These are phyloP conservation scores for Triticum monococcum DNA, from an alignment of 176 grass and related monocot species.

Conservation along the genomic window DNA sequence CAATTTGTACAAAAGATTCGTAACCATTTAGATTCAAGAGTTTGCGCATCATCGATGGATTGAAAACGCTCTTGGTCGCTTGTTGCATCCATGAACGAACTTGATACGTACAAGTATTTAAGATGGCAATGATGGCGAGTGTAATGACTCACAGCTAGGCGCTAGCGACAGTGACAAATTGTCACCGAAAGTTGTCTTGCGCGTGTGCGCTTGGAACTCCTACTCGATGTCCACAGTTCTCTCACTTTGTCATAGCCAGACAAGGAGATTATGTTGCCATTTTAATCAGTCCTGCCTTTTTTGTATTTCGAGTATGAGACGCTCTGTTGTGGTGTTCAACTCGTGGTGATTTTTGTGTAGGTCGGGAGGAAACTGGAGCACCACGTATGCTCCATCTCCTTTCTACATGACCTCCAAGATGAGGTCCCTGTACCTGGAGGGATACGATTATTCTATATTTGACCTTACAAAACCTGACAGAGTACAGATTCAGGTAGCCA, in stretches of 20 bases:
- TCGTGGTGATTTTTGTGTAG: constrained; percentile 36
- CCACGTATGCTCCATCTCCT: constrained; percentile 86
- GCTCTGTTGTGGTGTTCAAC: background rate
- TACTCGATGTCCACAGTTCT: background rate
- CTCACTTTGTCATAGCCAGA: background rate
- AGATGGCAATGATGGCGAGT: background rate
- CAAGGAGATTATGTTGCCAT: background rate
- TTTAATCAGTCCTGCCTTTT: background rate
- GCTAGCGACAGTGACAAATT: background rate
- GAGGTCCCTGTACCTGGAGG: constrained; percentile 85
- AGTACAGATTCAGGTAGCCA: constrained; percentile 86
- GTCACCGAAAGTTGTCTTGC: background rate
- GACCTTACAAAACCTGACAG: constrained; percentile 82
- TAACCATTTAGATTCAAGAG: background rate
- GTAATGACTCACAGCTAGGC: background rate
- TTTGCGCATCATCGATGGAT: background rate
- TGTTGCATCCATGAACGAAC: background rate
- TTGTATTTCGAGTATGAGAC: background rate
- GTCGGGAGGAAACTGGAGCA: constrained; percentile 90
- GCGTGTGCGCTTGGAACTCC: constrained; percentile 13
- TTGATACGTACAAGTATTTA: constrained; percentile 10
- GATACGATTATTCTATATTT: constrained; percentile 87
- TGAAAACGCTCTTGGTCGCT: background rate
- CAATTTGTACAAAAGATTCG: background rate
- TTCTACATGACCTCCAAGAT: constrained; percentile 98